Evolutionary conservation across 768 basidiomycete species (phyloP), one percentile per base, ranked within the genome.

Genomic region (Dentipellis sp.): DNA sequence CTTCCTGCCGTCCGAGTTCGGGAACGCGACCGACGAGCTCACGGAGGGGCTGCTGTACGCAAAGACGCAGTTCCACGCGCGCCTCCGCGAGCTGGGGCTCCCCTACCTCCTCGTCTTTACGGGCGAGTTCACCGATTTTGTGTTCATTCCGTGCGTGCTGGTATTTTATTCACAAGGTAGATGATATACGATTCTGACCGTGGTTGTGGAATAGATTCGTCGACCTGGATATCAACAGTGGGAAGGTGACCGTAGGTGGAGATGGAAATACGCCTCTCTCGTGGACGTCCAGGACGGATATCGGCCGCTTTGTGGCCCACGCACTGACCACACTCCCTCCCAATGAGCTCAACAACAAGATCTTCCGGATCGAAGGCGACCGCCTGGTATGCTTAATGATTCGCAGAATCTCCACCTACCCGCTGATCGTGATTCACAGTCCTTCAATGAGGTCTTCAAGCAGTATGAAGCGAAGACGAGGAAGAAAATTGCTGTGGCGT

Each of bases 1-100:
- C 35, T 62, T 63, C 54, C 4, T 63, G 1, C 62, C 62, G 4
- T 61, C 62, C 51, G 69, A 70, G 56, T 70, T 67, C 35, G 67
- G 68, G 2, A 61, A 54, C 16, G 56, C 65, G 4, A 63, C 60
- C 42, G 42, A 45, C 11, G 55, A 56, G 8, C 17, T 16, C 0
- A 47, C 39, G 8, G 40, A 50, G 12, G 64, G 64, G 4, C 9
- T 40, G 16, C 47, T 61, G 3, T 52, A 22, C 16, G n/a, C 4
- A 17, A 61, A 62, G 38, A n/a, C 48, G 21, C n/a, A 37, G n/a
- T 12, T 61, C 5, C 59, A 62, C 12, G 35, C 37, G 6, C 50
- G 49, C 17, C 51, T 63, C 35, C 52, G 57, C 11, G 58, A 61
- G 38, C 50, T 63, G 4, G 62, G 54, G 1, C 58, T 61, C 4